Conservation (phyloP, 2,329 filamentous ascomycete species). For the Trichoderma aggressivum region DNA sequence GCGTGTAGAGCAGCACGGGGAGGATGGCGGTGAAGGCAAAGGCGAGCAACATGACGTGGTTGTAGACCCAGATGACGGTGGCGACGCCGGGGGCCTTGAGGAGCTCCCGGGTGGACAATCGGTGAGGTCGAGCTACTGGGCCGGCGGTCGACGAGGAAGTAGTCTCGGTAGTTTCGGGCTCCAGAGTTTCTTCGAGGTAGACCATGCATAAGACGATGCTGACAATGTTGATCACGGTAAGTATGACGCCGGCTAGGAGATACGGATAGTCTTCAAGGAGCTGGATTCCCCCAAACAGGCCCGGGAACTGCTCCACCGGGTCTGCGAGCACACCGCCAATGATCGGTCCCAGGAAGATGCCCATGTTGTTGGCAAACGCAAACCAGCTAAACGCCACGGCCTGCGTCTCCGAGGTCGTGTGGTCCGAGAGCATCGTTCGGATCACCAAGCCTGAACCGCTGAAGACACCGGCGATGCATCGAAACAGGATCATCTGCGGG, state of each 20-base stretch:
- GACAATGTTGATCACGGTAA: conserved; percentile 43
- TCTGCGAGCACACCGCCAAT: conserved; percentile 67
- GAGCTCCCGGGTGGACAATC: conserved; percentile 39
- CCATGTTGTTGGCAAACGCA: conserved; percentile 70
- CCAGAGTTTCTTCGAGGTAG: conserved; percentile 62
- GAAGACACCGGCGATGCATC: conserved; percentile 70
- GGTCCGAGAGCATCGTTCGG: conserved; percentile 73
- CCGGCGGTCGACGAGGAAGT: conserved; percentile 6
- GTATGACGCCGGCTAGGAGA: conserved; percentile 54
- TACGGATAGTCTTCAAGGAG: conserved; percentile 54
- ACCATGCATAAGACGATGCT: conserved; percentile 45
- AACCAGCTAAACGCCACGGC: conserved; percentile 73
- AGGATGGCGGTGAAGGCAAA: conserved; percentile 69
- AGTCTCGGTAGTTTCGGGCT: not conserved
- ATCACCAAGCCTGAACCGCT: conserved; percentile 71
- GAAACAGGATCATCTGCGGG: conserved; percentile 71
- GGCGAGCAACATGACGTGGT: conserved; percentile 64
- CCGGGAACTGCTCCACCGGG: conserved; percentile 61
- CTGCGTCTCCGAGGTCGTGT: conserved; percentile 66
- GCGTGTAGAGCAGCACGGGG: conserved; percentile 67
- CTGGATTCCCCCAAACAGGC: conserved; percentile 43
- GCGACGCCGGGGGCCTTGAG: conserved; percentile 61
- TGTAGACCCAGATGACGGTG: conserved; percentile 63
- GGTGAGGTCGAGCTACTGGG: not conserved
- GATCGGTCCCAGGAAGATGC: conserved; percentile 68